Percentiles rank a stretch among this genome's conserved stretches.
These are phyloP conservation scores for Spergularia bocconei DNA, from an alignment of 148 eudicot genomes.

Conservation along the genomic window DNA sequence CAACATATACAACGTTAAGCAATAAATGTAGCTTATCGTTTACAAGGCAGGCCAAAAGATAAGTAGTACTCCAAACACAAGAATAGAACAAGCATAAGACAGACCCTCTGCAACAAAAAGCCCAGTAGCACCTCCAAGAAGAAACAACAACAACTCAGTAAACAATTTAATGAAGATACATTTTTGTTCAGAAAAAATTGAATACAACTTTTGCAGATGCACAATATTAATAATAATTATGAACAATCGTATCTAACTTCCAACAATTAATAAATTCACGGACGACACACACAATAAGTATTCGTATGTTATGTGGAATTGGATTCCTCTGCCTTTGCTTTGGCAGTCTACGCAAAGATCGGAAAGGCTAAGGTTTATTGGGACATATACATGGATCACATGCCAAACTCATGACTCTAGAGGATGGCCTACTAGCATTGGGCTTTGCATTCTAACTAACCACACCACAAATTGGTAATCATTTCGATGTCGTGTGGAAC, in stretches of 20 bases:
- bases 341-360: background rate
- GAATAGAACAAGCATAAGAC: constrained; percentile 26
- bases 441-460: too few species aligned
- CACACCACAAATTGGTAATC: too few species aligned
- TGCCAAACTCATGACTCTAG: constrained; percentile 18
- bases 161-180: background rate
- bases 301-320: background rate
- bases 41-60: background rate
- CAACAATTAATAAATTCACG: constrained; percentile 31
- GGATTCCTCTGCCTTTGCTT: constrained; percentile 11
- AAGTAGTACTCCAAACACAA: constrained; percentile 9
- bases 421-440: too few species aligned
- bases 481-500: too few species aligned
- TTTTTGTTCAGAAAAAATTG: too few species aligned
- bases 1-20: constrained; percentile 16
- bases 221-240: constrained; percentile 2
- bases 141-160: background rate
- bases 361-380: too few species aligned
- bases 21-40: constrained; percentile 17
- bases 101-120: background rate
- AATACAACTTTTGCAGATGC: background rate
- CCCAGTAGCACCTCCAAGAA: background rate
- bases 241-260: background rate
- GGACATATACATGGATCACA: constrained; percentile 22
- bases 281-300: constrained; percentile 8